Base-by-base conservation (phyloP, 257 asterid species). In the Solanum chaucha region DNA sequence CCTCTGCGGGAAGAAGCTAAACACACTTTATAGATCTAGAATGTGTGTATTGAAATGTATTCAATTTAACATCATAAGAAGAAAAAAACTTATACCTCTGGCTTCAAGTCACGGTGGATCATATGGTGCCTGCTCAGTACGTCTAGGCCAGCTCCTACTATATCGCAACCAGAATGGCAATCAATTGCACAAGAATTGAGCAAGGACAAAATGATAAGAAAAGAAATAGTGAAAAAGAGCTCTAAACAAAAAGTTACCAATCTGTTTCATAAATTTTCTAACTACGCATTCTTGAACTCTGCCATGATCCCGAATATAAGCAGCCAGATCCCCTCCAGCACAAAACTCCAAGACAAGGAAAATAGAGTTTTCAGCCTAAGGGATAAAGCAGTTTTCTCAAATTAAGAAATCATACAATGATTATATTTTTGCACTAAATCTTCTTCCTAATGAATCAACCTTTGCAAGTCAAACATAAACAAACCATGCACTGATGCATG, bases 61-160 rank as follows among this genome's bases (percentile, higher is more conserved):
- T 46, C 36, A 44, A 19, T 48, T 15, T 80, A 48, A 2, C 10
- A 80, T 75, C 58, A 38, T 38, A 38, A 80, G 67, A 80, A 30
- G 3, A 44, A 46, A 80, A 46, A 80, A 46, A 19, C 28, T 26
- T 80, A 5, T 80, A 93, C 95, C 93, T 92, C 92, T 28, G 94
- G 93, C 88, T 93, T 93, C 91, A 93, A 89, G 87, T 92, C 94
- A 34, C 92, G 93, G 67, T 91, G 93, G 80, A 93, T 86, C 34
- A 93, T 87, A 80, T 77, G 88, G 55, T 90, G 90, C 13, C 83
- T 88, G 38, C 88, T 89, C 81, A 93, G 74, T 77, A 92, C 91
- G 88, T 89, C 77, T 77, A 92, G 74, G 71, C 93, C 95, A 90
- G 91, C 89, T 64, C 90, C 93, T 93, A 86, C 85, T 24, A 67